Conservation (phyloP, 2,329 filamentous ascomycete species). For the Monosporascus sp. region DNA sequence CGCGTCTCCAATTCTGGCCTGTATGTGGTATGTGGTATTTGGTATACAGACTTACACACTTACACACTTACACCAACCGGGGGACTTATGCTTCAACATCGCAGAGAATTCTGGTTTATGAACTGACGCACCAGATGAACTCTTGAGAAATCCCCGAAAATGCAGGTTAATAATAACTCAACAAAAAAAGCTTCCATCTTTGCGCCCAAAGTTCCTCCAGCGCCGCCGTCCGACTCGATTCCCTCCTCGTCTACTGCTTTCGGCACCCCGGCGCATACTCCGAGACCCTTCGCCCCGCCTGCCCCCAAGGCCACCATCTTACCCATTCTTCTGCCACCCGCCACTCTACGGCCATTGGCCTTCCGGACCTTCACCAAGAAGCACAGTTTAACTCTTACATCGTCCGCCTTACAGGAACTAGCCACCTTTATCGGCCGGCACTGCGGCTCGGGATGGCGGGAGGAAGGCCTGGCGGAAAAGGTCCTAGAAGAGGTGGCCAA, state of each 20-base stretch:
- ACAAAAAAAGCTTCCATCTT: slow-evolving; percentile 31
- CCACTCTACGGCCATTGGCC: slow-evolving; percentile 80
- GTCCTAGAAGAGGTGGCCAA: slow-evolving; percentile 88
- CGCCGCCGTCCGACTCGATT: slow-evolving; percentile 51
- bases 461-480: slow-evolving; percentile 87
- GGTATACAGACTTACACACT: neutral
- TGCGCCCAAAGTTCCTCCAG: slow-evolving; percentile 28
- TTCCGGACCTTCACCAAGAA: slow-evolving; percentile 98
- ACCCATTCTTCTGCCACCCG: slow-evolving; percentile 81
- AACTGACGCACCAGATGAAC: no score
- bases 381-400: slow-evolving; percentile 87
- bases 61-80: slow-evolving; percentile 3
- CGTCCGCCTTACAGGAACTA: slow-evolving; percentile 76
- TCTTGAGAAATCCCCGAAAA: slow-evolving; percentile 7
- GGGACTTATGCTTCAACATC: neutral
- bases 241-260: slow-evolving; percentile 90
- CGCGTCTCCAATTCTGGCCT: slow-evolving; percentile 13
- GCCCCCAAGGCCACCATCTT: slow-evolving; percentile 60
- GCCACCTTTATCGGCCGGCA: slow-evolving; percentile 88
- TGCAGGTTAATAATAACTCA: slow-evolving; percentile 22
- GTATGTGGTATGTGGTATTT: neutral
- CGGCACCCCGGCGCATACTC: slow-evolving; percentile 76
- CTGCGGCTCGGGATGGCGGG: slow-evolving; percentile 93
- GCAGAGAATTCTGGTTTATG: no score
- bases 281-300: slow-evolving; percentile 55